Evolutionary conservation across 768 basidiomycete species (phyloP).

Genomic region (Leucocoprinus leucothites): DNA sequence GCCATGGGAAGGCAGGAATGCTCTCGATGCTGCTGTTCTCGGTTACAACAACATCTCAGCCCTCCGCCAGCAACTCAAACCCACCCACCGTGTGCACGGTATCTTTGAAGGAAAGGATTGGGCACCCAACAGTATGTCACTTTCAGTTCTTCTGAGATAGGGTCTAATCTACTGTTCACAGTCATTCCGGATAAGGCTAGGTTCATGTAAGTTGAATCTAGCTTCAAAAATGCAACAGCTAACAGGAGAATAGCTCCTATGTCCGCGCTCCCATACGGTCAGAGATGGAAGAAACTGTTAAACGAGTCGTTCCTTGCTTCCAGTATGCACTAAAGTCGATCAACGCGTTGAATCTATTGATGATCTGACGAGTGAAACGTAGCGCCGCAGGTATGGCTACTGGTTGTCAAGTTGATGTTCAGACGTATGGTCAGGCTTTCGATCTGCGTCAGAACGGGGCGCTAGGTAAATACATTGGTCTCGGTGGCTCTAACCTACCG

Average conservation of each 20-base stretch:
- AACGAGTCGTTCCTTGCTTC: conserved; percentile 70
- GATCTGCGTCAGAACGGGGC: conserved; percentile 71
- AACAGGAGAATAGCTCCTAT: conserved; percentile 46
- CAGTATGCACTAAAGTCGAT: conserved; percentile 39
- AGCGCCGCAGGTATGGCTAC: conserved; percentile 72
- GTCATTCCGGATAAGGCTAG: conserved; percentile 84
- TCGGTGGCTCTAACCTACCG: neutral
- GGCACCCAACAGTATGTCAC: conserved; percentile 62
- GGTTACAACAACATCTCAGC: conserved; percentile 79
- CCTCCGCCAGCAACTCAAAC: conserved; percentile 78
- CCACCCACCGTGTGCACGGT: conserved; percentile 77
- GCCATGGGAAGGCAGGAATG: conserved; percentile 84
- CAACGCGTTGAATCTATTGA: neutral
- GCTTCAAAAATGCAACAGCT: neutral
- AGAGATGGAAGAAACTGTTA: conserved; percentile 53
- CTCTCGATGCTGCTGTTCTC: conserved; percentile 83
- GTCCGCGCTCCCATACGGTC: conserved; percentile 68
- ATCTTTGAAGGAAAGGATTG: conserved; percentile 74
- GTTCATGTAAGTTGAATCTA: conserved; percentile 47
- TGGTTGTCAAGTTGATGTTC: conserved; percentile 51
- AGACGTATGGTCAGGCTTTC: conserved; percentile 29
- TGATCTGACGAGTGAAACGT: neutral
- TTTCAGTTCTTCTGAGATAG: neutral
- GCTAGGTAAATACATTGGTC: conserved; percentile 50
- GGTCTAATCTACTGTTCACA: conserved; percentile 22